Evolutionary conservation across 2,329 filamentous ascomycete species (phyloP), one percentile per base, ranked within the genome.

Genomic region (Colletotrichum australisinense): DNA sequence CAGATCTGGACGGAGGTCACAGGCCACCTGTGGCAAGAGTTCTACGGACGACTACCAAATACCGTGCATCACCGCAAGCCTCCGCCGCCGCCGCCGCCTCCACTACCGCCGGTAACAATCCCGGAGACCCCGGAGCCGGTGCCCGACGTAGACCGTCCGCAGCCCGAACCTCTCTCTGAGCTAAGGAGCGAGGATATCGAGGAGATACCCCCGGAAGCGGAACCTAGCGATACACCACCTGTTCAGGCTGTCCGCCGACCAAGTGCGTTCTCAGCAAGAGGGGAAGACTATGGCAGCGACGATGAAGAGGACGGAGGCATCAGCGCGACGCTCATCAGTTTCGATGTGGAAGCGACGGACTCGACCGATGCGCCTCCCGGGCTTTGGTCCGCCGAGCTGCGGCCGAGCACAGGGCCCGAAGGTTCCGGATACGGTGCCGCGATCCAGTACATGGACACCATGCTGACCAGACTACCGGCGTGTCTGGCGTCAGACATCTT

Each of bases 331-430:
- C 80, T 91, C 5, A 90, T 91, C 64, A 90, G 88, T 75, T 91
- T 91, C 69, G 89, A 91, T 69, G 88, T 91, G 32, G 89, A 91
- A 74, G 87, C 89, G 0, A 87, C 85, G 4, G 89, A 90, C 59
- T 83, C 87, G 0, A 85, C 83, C 3, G 87, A 89, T 60, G 83
- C 84, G 3, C 86, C 86, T 1, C 82, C 86, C 1, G 89, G 88
- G 16, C 78, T 88, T 1, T 91, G 89, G 89, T 89, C 88, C 4
- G 89, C 89, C 14, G 89, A 91, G 77, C 79, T 91, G 22, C 85
- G 89, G 0, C 88, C 89, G 3, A 90, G 86, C 72, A 79, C 81
- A 30, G 80, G 80, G 1, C 70, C 77, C 3, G 83, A 85, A 46
- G 62, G 79, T 16, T 78, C 79, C 55, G 68, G 74, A 14, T 64